Evolutionary conservation across 768 basidiomycete species (phyloP).

Genomic region (Hypholoma sublateritium): DNA sequence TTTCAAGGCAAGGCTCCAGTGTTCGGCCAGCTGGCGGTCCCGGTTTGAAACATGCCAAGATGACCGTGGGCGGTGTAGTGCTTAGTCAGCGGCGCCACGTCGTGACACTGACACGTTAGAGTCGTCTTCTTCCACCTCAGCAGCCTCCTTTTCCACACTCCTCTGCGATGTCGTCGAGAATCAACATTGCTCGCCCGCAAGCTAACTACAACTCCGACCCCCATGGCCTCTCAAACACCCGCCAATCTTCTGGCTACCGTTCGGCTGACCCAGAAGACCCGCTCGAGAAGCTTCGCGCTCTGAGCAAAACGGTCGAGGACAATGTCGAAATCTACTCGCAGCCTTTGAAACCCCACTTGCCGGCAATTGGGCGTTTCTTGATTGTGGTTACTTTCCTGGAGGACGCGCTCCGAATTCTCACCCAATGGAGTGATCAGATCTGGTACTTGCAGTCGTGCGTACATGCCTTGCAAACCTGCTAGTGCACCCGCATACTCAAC

Average conservation of each 20-base stretch:
- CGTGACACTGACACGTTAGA: slow-evolving; percentile 45
- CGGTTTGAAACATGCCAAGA: neutral
- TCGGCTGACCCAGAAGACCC: slow-evolving; percentile 83
- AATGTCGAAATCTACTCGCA: slow-evolving; percentile 89
- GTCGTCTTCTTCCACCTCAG: slow-evolving; percentile 16
- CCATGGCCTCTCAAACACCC: slow-evolving; percentile 76
- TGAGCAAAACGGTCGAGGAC: slow-evolving; percentile 84
- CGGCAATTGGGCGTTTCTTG: slow-evolving; percentile 91
- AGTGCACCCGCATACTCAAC: neutral
- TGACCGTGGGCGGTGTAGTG: slow-evolving; percentile 11
- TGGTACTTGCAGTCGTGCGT: slow-evolving; percentile 96
- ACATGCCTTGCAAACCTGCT: neutral
- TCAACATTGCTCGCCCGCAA: slow-evolving; percentile 77
- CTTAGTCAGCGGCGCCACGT: slow-evolving; percentile 47
- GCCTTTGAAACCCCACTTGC: slow-evolving; percentile 91
- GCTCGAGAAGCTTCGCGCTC: slow-evolving; percentile 69
- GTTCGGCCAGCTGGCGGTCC: neutral
- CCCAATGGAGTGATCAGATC: slow-evolving; percentile 96
- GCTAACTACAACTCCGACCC: slow-evolving; percentile 62
- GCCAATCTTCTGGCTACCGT: slow-evolving; percentile 69
- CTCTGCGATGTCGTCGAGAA: slow-evolving; percentile 75
- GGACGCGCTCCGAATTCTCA: slow-evolving; percentile 90
- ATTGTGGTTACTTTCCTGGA: slow-evolving; percentile 99
- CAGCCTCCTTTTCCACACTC: slow-evolving; percentile 21
- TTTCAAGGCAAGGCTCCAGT: too few species aligned